Percentiles rank a stretch among this genome's conserved stretches.
Conservation (phyloP, 176 grass and related monocot species). For the Eleusine coracana region DNA sequence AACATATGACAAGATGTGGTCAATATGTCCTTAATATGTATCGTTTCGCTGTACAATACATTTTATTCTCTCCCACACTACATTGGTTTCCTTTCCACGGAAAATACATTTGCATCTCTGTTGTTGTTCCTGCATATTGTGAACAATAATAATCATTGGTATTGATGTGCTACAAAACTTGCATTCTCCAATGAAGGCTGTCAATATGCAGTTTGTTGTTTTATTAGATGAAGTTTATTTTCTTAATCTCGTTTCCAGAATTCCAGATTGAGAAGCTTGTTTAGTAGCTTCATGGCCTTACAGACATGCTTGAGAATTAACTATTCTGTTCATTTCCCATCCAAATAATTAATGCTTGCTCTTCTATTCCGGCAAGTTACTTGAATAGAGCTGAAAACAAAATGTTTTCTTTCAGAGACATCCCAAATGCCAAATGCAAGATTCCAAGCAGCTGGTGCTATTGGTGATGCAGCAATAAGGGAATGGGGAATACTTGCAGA, state of each 20-base stretch:
- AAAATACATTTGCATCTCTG: background rate
- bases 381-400: conserved; percentile 2
- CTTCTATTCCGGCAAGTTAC: conserved; percentile 33
- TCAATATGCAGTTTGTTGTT: conserved; percentile 8
- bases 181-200: background rate
- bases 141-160: background rate
- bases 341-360: conserved; percentile 15
- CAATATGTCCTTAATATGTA: background rate
- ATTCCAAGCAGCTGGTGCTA: conserved; percentile 95
- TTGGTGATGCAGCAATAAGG: conserved; percentile 95
- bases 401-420: conserved; percentile 62
- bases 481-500: conserved; percentile 95
- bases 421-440: conserved; percentile 83
- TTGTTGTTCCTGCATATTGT: background rate
- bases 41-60: background rate
- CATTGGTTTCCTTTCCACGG: background rate
- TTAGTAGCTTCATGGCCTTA: background rate
- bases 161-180: conserved; percentile 20
- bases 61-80: background rate
- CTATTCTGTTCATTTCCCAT: conserved; percentile 15
- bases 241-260: background rate
- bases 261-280: background rate
- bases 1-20: background rate
- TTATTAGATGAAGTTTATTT: background rate
- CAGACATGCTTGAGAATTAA: background rate